A percentile compares a stretch with the other conserved stretches of the same genome.
These are phyloP conservation scores for Rhypophila decipiens DNA, from an alignment of 495 filamentous ascomycete species.

Conservation along the genomic window DNA sequence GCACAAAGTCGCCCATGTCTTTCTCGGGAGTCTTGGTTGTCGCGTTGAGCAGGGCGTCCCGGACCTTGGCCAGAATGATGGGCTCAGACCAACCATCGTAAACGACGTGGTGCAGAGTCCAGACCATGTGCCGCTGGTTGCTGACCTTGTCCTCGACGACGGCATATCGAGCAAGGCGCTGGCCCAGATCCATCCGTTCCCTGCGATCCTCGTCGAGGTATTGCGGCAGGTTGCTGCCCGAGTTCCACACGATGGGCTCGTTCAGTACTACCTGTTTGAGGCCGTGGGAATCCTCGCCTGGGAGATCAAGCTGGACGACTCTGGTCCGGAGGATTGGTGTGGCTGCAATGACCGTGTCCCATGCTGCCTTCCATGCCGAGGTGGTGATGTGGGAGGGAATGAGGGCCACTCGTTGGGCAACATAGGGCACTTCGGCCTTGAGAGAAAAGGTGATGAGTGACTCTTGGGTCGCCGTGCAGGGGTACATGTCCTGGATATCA, in stretches of 20 bases:
- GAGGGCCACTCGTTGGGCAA: slow-evolving; percentile 42
- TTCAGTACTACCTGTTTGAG: neutral
- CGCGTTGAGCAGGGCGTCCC: too few species aligned
- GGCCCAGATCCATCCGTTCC: slow-evolving; percentile 48
- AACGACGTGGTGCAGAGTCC: slow-evolving; percentile 61
- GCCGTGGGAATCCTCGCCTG: too few species aligned
- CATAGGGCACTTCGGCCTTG: slow-evolving; percentile 43
- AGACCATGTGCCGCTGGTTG: slow-evolving; percentile 44
- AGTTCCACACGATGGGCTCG: slow-evolving; percentile 37
- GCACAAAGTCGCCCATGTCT: slow-evolving; percentile 42
- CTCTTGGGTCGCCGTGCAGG: slow-evolving; percentile 61
- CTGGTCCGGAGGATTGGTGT: slow-evolving; percentile 36
- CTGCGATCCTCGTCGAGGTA: slow-evolving; percentile 38
- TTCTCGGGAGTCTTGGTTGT: slow-evolving; percentile 39
- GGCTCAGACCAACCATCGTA: slow-evolving; percentile 65
- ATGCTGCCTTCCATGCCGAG: too few species aligned
- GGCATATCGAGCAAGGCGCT: slow-evolving; percentile 47
- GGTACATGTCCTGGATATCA: slow-evolving; percentile 52
- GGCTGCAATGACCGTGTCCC: too few species aligned
- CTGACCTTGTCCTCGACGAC: slow-evolving; percentile 36
- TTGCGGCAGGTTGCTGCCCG: slow-evolving; percentile 36
- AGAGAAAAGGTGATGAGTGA: slow-evolving; percentile 46
- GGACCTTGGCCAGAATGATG: slow-evolving; percentile 48
- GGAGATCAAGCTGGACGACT: slow-evolving; percentile 16
- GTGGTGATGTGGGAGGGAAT: slow-evolving; percentile 37